Conservation (phyloP, 2,329 filamentous ascomycete species). For the Atkinsonella texensis region DNA sequence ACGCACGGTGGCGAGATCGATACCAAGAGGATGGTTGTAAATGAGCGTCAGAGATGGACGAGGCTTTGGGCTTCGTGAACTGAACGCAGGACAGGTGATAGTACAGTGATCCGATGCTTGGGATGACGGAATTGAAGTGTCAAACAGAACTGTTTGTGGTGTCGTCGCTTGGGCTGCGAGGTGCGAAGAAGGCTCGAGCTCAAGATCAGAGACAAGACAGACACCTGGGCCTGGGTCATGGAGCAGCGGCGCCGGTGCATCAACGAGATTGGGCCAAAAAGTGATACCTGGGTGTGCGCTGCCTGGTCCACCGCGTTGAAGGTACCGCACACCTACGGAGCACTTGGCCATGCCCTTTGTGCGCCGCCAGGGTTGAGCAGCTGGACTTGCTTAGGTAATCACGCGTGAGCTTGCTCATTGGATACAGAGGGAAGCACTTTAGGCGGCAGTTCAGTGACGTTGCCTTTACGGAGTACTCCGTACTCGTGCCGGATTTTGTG, state of each 20-base stretch:
- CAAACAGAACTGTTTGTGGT: not conserved
- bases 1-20: slow-evolving; percentile 3
- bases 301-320: slow-evolving; percentile 1
- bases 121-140: not conserved
- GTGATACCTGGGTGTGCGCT: slow-evolving; percentile 9
- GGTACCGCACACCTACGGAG: slow-evolving; percentile 12
- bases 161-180: slow-evolving; percentile 11
- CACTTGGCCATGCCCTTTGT: not conserved
- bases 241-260: slow-evolving; percentile 8
- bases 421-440: not conserved
- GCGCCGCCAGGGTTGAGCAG: not conserved
- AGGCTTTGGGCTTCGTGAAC: not conserved
- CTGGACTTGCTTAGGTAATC: not conserved
- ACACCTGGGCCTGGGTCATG: slow-evolving; percentile 11
- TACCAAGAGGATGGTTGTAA: not conserved
- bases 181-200: slow-evolving; percentile 22
- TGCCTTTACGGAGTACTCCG: not conserved
- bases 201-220: slow-evolving; percentile 10
- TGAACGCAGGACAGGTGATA: not conserved
- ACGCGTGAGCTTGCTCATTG: slow-evolving; percentile 1
- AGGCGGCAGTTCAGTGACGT: slow-evolving; percentile 12
- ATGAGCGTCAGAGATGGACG: slow-evolving; percentile 3
- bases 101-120: slow-evolving; percentile 5
- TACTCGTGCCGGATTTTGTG: no score
- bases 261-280: slow-evolving; percentile 6